Percentiles rank a stretch among this genome's conserved stretches.
Conservation (phyloP, 768 basidiomycete genomes). For the Glaciozyma antarctica region DNA sequence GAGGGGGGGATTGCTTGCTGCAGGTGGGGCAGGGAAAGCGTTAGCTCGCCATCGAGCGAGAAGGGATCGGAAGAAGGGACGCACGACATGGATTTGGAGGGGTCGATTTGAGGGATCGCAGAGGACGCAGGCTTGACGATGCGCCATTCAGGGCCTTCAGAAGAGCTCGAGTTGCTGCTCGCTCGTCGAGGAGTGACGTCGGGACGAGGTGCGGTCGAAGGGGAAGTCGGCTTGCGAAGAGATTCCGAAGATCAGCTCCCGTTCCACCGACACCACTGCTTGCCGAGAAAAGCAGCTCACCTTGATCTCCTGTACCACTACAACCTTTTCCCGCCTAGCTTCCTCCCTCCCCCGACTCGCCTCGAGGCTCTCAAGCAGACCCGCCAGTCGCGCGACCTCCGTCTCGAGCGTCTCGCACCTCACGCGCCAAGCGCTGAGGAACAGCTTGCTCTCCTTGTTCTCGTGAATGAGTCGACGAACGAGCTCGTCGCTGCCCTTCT, state of each 20-base stretch:
- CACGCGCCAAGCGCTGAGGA: slow-evolving; percentile 1
- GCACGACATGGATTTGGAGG: slow-evolving; percentile 15
- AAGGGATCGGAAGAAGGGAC: neutral
- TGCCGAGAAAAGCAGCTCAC: neutral
- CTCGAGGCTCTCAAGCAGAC: neutral
- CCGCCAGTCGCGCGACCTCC: slow-evolving; percentile 4
- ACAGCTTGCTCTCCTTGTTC: neutral
- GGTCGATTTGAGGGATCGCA: slow-evolving; percentile 18
- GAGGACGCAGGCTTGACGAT: neutral
- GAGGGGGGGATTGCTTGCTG: slow-evolving; percentile 21
- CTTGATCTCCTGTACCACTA: neutral
- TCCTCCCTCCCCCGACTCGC: neutral
- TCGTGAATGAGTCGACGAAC: neutral
- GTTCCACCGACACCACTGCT: too few relatives aligned
- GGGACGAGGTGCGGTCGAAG: neutral
- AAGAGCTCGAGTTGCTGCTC: neutral
- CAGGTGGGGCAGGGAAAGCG: too few relatives aligned
- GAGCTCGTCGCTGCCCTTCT: neutral
- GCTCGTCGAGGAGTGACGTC: neutral
- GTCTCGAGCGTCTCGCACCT: slow-evolving; percentile 12
- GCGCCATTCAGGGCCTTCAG: neutral
- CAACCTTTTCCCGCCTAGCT: neutral
- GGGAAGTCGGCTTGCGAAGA: neutral
- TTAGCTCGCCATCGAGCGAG: neutral
- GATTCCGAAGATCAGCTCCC: neutral